phyloP scores from a whole-genome alignment of 108 stramenopile species.

The Cyclotella distinguenda region DNA sequence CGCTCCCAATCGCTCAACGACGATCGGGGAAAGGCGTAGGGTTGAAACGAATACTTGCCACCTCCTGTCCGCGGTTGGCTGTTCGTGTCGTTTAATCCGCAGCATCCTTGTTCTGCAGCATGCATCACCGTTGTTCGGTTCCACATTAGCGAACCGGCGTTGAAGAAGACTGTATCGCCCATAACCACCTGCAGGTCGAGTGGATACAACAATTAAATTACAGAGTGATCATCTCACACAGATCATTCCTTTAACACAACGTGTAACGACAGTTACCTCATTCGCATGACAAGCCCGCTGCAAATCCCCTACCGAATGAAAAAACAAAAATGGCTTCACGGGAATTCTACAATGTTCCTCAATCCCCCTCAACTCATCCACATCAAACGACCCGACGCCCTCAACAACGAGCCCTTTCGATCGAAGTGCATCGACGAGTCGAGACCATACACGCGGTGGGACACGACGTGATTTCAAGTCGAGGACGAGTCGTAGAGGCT shows the following conservation, averaged over 20 bases:
- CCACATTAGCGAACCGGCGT: conserved; percentile 62
- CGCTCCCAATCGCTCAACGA: conserved; percentile 43
- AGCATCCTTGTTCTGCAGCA: conserved; percentile 45
- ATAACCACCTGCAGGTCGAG: conserved; percentile 27
- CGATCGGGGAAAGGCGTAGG: conserved; percentile 49
- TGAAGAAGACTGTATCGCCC: conserved; percentile 65
- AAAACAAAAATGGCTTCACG: conserved; percentile 49
- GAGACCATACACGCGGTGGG: conserved; percentile 58
- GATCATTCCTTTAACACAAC: too few species aligned
- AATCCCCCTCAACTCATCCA: conserved; percentile 53
- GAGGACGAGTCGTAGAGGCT: conserved; percentile 50
- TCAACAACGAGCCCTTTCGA: conserved; percentile 50
- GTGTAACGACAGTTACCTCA: conserved; percentile 39
- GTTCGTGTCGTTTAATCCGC: conserved; percentile 19
- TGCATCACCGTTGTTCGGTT: conserved; percentile 45
- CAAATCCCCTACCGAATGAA: conserved; percentile 68
- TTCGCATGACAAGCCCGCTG: conserved; percentile 61
- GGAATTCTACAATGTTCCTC: conserved; percentile 38
- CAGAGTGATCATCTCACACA: too few species aligned
- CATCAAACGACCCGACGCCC: conserved; percentile 58
- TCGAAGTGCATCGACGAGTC: conserved; percentile 46
- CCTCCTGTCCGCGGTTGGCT: background rate
- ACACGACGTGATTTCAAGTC: conserved; percentile 58
- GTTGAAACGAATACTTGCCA: conserved; percentile 50
- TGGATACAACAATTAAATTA: too few species aligned